Evolutionary conservation across 2,329 filamentous ascomycete genomes (phyloP).

Genomic region (Aureobasidium sp.): DNA sequence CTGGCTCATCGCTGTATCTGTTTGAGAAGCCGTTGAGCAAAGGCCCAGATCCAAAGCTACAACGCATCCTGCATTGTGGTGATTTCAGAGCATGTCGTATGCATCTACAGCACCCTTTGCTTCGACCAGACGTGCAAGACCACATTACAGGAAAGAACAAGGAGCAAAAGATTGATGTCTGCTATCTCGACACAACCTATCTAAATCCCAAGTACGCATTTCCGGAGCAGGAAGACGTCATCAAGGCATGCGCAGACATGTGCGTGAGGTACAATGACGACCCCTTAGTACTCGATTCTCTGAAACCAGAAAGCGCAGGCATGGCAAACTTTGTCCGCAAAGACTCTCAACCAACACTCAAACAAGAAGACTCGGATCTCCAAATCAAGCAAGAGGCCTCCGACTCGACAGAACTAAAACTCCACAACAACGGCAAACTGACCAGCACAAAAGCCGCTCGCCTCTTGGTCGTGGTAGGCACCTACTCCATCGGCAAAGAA

Average conservation of each 20-base stretch:
- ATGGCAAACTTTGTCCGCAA: constrained; percentile 55
- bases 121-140: constrained; percentile 67
- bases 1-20: constrained; percentile 85
- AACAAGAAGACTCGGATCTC: constrained; percentile 29
- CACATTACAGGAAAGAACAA: constrained; percentile 58
- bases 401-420: constrained; percentile 24
- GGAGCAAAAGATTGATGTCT: constrained; percentile 86
- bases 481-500: constrained; percentile 97
- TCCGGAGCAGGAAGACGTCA: constrained; percentile 78
- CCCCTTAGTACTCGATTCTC: constrained; percentile 46
- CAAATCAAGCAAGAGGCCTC: constrained; percentile 32
- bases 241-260: constrained; percentile 77
- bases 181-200: constrained; percentile 96
- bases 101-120: constrained; percentile 71
- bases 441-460: constrained; percentile 44
- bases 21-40: constrained; percentile 70
- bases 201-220: constrained; percentile 93
- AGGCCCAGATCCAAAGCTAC: constrained; percentile 50
- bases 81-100: constrained; percentile 87
- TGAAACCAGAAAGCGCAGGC: constrained; percentile 44
- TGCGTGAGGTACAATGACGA: constrained; percentile 69
- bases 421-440: constrained; percentile 22
- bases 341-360: constrained; percentile 30
- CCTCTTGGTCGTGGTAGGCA: constrained; percentile 85
- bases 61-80: constrained; percentile 86